Percentiles rank a stretch among this genome's conserved stretches.
Conservation (phyloP, 257 asterid species). For the Cinchona pubescens region DNA sequence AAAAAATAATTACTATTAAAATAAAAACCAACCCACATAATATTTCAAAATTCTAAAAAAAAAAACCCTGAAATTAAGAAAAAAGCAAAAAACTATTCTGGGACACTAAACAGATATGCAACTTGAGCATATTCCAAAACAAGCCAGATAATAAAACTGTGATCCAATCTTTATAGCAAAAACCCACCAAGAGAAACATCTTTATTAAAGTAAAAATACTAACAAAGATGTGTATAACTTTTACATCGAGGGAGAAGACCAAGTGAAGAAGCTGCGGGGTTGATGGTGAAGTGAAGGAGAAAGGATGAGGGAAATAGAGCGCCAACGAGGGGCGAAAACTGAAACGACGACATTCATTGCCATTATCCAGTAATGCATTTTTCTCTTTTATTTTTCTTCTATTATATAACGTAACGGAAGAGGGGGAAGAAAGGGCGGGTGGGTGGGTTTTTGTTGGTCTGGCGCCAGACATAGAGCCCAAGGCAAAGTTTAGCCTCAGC, state of each 20-base stretch:
- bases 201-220: not conserved
- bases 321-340: constrained; percentile 58
- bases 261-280: constrained; percentile 30
- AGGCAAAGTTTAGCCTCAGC: too few species aligned
- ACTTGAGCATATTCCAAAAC: not conserved
- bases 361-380: constrained; percentile 39
- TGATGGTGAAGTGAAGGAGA: constrained; percentile 40
- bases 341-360: constrained; percentile 60
- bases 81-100: not conserved
- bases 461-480: too few species aligned
- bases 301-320: constrained; percentile 51
- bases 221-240: constrained; percentile 3
- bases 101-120: not conserved
- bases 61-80: not conserved
- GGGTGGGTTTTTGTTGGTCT: too few species aligned
- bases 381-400: not conserved
- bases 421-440: too few species aligned
- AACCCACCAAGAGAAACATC: not conserved
- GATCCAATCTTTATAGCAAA: not conserved
- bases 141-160: not conserved
- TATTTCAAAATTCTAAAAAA: not conserved
- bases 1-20: not conserved
- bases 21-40: not conserved
- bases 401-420: too few species aligned
- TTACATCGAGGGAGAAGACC: constrained; percentile 29